Percentiles rank a stretch among this genome's conserved stretches.
phyloP scores from a whole-genome alignment of 208 protist genomes.

The Acanthamoeba divionensis region DNA sequence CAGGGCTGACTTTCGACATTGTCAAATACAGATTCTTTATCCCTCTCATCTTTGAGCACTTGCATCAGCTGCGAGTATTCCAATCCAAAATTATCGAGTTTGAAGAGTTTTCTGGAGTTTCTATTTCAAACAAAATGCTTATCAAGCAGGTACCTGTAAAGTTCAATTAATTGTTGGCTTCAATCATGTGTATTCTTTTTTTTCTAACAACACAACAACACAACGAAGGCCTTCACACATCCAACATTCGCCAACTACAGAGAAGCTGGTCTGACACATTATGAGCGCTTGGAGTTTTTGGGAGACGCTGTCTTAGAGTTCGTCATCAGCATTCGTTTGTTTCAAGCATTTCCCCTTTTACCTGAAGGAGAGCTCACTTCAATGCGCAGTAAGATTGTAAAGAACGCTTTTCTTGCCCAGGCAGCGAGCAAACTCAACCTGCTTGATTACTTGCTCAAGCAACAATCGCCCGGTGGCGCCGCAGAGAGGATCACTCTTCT shows the following conservation, averaged over 20 bases:
- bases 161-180: too few species aligned
- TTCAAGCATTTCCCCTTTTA: background rate
- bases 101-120: background rate
- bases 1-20: constrained; percentile 38
- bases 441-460: background rate
- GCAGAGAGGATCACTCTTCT: background rate
- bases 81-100: background rate
- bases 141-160: background rate
- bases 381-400: background rate
- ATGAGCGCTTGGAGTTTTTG: constrained; percentile 21
- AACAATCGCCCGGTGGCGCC: background rate
- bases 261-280: background rate
- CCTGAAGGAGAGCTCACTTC: background rate
- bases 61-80: background rate
- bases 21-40: background rate
- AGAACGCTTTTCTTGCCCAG: background rate
- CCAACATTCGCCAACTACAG: background rate
- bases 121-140: background rate
- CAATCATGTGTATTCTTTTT: too few species aligned
- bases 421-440: background rate
- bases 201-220: too few species aligned
- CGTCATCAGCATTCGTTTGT: background rate
- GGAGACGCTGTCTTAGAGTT: constrained; percentile 36
- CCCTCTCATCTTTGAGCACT: background rate
- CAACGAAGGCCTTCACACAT: constrained; percentile 16